Evolutionary conservation across 148 eudicot species (phyloP), one percentile per base, ranked within the genome.

Genomic region (Chenopodium quinoa): DNA sequence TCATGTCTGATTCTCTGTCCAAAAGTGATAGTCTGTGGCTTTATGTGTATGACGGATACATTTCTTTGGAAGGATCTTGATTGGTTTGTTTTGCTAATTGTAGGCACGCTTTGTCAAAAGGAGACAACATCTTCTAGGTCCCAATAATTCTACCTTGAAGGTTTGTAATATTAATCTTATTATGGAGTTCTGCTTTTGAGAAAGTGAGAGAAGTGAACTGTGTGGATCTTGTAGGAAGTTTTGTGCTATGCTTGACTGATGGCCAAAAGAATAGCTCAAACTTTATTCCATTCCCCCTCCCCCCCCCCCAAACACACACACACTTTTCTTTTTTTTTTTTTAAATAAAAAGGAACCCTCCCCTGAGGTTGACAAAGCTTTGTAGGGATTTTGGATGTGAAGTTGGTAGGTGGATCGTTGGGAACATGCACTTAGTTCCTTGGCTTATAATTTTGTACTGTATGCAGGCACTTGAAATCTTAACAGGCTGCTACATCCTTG

Each of bases 81-180:
- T 71, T 44, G 29, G 37, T 66, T 13, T 75, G 19, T 52, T 17
- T 75, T 67, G 70, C 78, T 83, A 40, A 81, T 74, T 86, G 81
- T 91, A 96, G 99, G 99, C 93, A 63, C 92, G 95, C 22, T 96
- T 93, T 88, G 98, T 96, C 62, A 93, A 96, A 84, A 87, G 98
- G 82, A 88, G 99, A 67, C 99, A 96, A 46, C 97, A 89, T 86
- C 94, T 96, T 46, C 88, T 96, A 75, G 99, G 99, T 56, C 94
- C 98, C 32, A 93, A 92, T 88, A 92, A 93, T 81, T 91, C 97
- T 71, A 96, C 97, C 74, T 85, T 93, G 40, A 96, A 92, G 98
- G 99, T 96, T 13, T 63, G 92, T 89, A 50, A 40, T 75, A 63
- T 60, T 71, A 29, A 82, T 68, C 37, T 46, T 16, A 58, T 40